phyloP scores from a whole-genome alignment of 208 protist species.

The Leishmania amazonensis region DNA sequence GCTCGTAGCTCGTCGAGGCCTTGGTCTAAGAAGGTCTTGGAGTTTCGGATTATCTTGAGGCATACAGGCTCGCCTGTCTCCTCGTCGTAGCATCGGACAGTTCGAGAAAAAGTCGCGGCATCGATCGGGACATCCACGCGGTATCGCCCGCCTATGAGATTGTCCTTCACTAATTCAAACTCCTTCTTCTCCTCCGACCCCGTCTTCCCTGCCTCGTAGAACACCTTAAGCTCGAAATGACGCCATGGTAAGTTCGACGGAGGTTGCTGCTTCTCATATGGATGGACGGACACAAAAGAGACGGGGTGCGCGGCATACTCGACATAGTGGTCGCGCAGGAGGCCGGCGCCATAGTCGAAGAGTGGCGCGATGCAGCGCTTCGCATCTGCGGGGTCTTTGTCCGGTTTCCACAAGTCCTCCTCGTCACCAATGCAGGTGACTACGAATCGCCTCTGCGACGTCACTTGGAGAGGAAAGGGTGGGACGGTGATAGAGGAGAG shows the following conservation, averaged over 20 bases:
- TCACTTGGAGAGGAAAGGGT: slow-evolving; percentile 13
- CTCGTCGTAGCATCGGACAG: slow-evolving; percentile 83
- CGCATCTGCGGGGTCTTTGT: slow-evolving; percentile 7
- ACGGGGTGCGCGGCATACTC: slow-evolving; percentile 29
- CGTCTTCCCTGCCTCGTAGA: slow-evolving; percentile 68
- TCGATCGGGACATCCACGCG: slow-evolving; percentile 85
- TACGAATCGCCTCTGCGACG: slow-evolving; percentile 23
- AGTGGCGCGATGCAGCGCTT: slow-evolving; percentile 34
- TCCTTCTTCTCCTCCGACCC: slow-evolving; percentile 81
- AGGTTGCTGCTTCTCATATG: slow-evolving; percentile 57
- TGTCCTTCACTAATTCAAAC: slow-evolving; percentile 64
- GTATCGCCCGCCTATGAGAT: slow-evolving; percentile 86
- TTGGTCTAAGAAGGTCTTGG: slow-evolving; percentile 95
- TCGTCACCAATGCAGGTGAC: slow-evolving; percentile 43
- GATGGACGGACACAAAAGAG: slow-evolving; percentile 37
- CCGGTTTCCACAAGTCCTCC: slow-evolving; percentile 45
- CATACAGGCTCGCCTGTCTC: slow-evolving; percentile 61
- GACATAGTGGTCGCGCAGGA: slow-evolving; percentile 42
- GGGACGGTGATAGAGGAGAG: slow-evolving; percentile 1
- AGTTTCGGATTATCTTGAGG: slow-evolving; percentile 96
- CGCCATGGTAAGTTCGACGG: slow-evolving; percentile 46
- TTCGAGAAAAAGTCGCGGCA: slow-evolving; percentile 86
- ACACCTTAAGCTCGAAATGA: slow-evolving; percentile 54
- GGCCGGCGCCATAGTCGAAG: slow-evolving; percentile 54
- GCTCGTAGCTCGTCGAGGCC: slow-evolving; percentile 95